Conservation (phyloP, 139 green algal genomes). For the Marvania coccoides region DNA sequence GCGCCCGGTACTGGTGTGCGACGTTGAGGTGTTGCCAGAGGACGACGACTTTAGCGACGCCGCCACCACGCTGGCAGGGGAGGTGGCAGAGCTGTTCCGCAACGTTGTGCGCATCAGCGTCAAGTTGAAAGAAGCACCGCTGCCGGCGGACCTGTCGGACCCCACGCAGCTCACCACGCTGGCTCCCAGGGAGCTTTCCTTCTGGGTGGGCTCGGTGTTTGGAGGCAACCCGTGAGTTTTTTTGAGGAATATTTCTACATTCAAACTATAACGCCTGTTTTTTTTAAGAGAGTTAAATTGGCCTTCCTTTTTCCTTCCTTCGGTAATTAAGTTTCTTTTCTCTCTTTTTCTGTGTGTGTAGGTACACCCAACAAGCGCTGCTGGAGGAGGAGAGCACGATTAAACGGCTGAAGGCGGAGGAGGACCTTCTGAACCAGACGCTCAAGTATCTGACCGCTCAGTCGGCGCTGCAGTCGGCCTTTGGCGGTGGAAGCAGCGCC, state of each 20-base stretch:
- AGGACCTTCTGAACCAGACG: conserved; percentile 15
- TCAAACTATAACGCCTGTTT: too few relatives aligned
- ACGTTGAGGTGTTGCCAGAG: conserved; percentile 38
- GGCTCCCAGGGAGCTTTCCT: conserved; percentile 18
- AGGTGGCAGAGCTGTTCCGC: conserved; percentile 25
- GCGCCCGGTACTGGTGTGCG: conserved; percentile 37
- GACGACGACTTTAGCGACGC: conserved; percentile 3
- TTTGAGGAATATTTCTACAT: too few relatives aligned
- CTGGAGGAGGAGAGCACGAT: conserved; percentile 22
- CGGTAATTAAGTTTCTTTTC: background rate
- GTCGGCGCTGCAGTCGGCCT: conserved; percentile 17
- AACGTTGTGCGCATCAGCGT: conserved; percentile 16
- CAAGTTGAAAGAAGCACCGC: conserved; percentile 10
- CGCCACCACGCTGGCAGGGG: background rate
- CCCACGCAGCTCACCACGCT: conserved; percentile 16
- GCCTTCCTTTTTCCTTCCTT: too few relatives aligned
- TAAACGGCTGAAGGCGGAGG: conserved; percentile 15
- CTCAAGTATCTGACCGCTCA: conserved; percentile 23
- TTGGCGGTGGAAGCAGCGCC: conserved; percentile 1
- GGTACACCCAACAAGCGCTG: conserved; percentile 22
- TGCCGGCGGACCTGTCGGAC: conserved; percentile 14
- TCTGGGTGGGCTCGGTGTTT: conserved; percentile 39
- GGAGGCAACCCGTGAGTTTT: conserved; percentile 11
- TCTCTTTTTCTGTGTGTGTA: background rate
- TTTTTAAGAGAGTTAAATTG: too few relatives aligned